Evolutionary conservation across 2,329 filamentous ascomycete genomes (phyloP), one percentile per base, ranked within the genome.

Genomic region (Colletotrichum siamense): DNA sequence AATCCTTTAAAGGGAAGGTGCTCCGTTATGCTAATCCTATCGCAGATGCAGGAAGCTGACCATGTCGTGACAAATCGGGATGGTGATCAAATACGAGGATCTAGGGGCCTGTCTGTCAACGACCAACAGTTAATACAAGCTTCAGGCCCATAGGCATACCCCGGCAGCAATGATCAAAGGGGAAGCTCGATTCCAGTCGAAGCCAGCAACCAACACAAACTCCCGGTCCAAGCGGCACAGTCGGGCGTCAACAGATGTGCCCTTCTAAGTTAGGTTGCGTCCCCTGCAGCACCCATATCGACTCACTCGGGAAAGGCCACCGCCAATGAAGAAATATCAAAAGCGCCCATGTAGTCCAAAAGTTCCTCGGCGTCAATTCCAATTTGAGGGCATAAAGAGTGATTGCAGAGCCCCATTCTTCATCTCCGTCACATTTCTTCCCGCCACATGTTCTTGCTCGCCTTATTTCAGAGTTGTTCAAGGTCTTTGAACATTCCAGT

Each of bases 221-320:
- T 36, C 34, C 24, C 69, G 39, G 69, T 39, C 18, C 28, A 9
- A 36, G 30, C 69, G 59, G 69, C 69, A 65, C 39, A 65, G 34
- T 22, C 18, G 57, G 6, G 32, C 6, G 16, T 26, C 26, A 22
- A 26, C 36, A 30, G n/a, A 64, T 34, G 26, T 55, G 10, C 32
- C 57, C 36, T 65, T 64, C 59, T 30, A 5, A n/a, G 30, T n/a
- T 36, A n/a, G 22, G 26, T 59, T 22, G 13, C 34, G 22, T n/a
- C 9, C 18, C 39, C 9, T 44, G 39, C 18, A 44, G 39, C 18
- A 44, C 1, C 8, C 39, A 1, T 22, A 49, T 49, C 10, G n/a
- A 13, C 44, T 13, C 44, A 13, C 10, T 49, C 44, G 0, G 18
- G 44, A 49, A 49, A 49, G 18, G 9, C 4, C 0, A 18, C 36